Conservation (phyloP, 2,329 filamentous ascomycete species). For the Aureobasidium zeae region DNA sequence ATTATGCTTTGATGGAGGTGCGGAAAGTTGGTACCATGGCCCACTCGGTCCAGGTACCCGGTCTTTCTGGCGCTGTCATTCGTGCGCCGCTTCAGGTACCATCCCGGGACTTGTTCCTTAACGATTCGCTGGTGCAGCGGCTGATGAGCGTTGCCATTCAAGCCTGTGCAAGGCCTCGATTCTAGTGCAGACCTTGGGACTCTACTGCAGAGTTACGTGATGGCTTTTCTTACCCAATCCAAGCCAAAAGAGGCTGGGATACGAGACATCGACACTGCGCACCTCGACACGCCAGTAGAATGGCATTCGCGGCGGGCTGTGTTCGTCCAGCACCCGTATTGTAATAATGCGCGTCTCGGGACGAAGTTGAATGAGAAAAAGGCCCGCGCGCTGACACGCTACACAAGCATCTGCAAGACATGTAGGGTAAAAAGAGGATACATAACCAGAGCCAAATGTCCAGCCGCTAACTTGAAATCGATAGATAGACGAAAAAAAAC, state of each 20-base stretch:
- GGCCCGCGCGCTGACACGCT: too few relatives aligned
- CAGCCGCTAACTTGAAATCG: background rate
- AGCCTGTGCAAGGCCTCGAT: slow-evolving; percentile 10
- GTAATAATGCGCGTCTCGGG: background rate
- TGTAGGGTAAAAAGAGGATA: background rate
- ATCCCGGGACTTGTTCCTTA: slow-evolving; percentile 10
- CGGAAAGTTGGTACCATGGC: slow-evolving; percentile 13
- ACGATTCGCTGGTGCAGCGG: slow-evolving; percentile 20
- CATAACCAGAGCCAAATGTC: background rate
- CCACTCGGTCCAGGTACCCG: slow-evolving; percentile 17
- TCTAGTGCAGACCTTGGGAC: background rate
- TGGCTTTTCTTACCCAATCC: background rate
- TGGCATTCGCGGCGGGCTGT: too few relatives aligned
- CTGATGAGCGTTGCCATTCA: slow-evolving; percentile 17
- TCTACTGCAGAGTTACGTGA: slow-evolving; percentile 6
- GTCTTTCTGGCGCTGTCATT: slow-evolving; percentile 16
- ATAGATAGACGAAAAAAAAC: slow-evolving; percentile 8
- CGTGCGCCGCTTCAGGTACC: slow-evolving; percentile 17
- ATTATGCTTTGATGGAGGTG: slow-evolving; percentile 4
- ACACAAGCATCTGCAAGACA: slow-evolving; percentile 14
- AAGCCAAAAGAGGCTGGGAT: background rate
- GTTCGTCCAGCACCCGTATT: too few relatives aligned
- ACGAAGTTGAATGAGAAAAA: too few relatives aligned
- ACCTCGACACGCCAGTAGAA: too few relatives aligned
- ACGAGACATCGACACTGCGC: too few relatives aligned